Evolutionary conservation across 805 yeast genomes (phyloP).

Genomic region (Pichia kluyveri): DNA sequence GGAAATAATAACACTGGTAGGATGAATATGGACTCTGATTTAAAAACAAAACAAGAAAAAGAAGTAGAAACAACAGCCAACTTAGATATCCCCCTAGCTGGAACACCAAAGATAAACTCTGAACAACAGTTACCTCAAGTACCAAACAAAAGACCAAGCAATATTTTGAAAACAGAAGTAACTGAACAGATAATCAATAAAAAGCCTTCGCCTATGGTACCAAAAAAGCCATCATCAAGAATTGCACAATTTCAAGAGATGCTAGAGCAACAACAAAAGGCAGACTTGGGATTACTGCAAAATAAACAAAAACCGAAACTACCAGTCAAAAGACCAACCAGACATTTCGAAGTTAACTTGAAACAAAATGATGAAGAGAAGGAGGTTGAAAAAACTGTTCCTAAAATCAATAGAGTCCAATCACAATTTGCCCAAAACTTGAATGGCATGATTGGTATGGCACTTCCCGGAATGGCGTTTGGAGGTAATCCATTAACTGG

Average conservation of each 20-base stretch:
- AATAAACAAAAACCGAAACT: slow-evolving; percentile 13
- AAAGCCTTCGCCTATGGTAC: slow-evolving; percentile 54
- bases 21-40: background rate
- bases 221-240: slow-evolving; percentile 68
- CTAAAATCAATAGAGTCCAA: slow-evolving; percentile 17
- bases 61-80: background rate
- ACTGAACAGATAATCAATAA: slow-evolving; percentile 1
- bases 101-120: background rate
- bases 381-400: background rate
- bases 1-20: no score
- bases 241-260: slow-evolving; percentile 78
- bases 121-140: background rate
- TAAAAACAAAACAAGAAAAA: background rate
- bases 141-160: background rate
- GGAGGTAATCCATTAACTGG: slow-evolving; percentile 10
- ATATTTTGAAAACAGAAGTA: background rate
- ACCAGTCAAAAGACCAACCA: slow-evolving; percentile 17
- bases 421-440: slow-evolving; percentile 48
- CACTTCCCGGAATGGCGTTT: slow-evolving; percentile 40
- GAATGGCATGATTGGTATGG: slow-evolving; percentile 48
- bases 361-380: background rate
- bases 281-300: slow-evolving; percentile 21
- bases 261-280: slow-evolving; percentile 45
- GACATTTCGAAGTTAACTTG: background rate
- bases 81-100: background rate